These are phyloP conservation scores for Cochlearia excelsa DNA, from an alignment of 345 rosid species.

Conservation along the genomic window DNA sequence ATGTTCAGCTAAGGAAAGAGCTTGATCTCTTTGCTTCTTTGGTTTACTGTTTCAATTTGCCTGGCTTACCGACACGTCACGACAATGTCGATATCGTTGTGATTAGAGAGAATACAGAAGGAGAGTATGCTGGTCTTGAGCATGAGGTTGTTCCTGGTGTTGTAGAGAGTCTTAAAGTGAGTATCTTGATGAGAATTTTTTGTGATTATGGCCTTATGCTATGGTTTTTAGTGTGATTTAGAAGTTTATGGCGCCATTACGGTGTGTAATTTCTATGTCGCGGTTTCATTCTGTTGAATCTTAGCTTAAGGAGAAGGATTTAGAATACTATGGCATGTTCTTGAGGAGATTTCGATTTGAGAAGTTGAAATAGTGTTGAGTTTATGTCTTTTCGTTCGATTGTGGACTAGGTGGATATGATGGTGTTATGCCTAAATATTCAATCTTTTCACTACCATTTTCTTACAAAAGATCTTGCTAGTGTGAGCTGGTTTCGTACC, in stretches of 20 bases:
- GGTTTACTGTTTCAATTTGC: constrained; percentile 78
- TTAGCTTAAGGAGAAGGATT: constrained; percentile 4
- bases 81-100: constrained; percentile 89
- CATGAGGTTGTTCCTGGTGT: constrained; percentile 98
- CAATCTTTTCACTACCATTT: background rate
- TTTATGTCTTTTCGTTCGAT: background rate
- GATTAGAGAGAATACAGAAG: constrained; percentile 95
- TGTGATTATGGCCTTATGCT: constrained; percentile 3
- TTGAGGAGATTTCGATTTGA: background rate
- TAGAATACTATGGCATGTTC: constrained; percentile 7
- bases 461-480: no score
- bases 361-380: background rate
- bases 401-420: constrained; percentile 5
- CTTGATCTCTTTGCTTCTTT: constrained; percentile 91
- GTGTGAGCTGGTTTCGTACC: no score
- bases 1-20: constrained; percentile 81
- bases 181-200: background rate
- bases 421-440: background rate
- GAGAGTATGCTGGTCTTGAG: constrained; percentile 89
- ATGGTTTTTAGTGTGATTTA: background rate
- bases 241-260: background rate
- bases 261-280: background rate
- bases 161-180: constrained; percentile 93
- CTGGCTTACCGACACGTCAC: constrained; percentile 86
- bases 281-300: constrained; percentile 2